phyloP scores from a whole-genome alignment of 345 rosid species.

The Gossypium stocksii region DNA sequence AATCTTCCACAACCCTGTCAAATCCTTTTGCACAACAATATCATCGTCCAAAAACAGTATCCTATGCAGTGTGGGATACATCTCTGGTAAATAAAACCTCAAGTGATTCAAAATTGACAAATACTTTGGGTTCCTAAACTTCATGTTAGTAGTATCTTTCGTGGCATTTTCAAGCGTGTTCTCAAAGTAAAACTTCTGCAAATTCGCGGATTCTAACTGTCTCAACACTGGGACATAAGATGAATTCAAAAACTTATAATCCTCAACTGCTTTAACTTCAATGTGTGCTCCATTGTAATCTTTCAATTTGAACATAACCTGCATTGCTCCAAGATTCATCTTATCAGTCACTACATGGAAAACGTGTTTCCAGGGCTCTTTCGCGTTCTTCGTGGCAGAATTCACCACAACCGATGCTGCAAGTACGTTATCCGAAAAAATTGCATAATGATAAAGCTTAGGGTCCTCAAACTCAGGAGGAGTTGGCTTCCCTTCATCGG shows the following conservation, averaged over 20 bases:
- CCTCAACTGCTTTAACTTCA: constrained; percentile 98
- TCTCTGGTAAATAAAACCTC: constrained; percentile 92
- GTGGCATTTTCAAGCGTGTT: constrained; percentile 92
- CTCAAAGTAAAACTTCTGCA: constrained; percentile 93
- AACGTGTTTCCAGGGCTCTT: constrained; percentile 91
- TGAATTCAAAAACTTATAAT: constrained; percentile 84
- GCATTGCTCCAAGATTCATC: constrained; percentile 99
- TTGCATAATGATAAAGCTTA: constrained; percentile 78
- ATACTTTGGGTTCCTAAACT: constrained; percentile 95
- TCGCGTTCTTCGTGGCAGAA: constrained; percentile 88
- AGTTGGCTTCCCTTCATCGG: constrained; percentile 62
- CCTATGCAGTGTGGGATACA: constrained; percentile 88
- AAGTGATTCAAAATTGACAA: constrained; percentile 88
- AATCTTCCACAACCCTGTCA: constrained; percentile 90
- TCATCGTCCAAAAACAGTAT: constrained; percentile 90
- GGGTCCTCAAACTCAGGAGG: constrained; percentile 79
- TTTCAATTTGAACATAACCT: constrained; percentile 92
- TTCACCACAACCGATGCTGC: constrained; percentile 97
- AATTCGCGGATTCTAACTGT: constrained; percentile 82
- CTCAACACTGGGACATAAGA: constrained; percentile 86
- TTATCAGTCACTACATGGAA: constrained; percentile 97
- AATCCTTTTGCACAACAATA: constrained; percentile 93
- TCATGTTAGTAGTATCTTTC: constrained; percentile 88
- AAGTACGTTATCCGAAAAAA: constrained; percentile 85
- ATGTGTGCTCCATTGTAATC: constrained; percentile 89